Base-by-base conservation (phyloP, 352 stramenopile genomes). In the Phytophthora pinifolia region DNA sequence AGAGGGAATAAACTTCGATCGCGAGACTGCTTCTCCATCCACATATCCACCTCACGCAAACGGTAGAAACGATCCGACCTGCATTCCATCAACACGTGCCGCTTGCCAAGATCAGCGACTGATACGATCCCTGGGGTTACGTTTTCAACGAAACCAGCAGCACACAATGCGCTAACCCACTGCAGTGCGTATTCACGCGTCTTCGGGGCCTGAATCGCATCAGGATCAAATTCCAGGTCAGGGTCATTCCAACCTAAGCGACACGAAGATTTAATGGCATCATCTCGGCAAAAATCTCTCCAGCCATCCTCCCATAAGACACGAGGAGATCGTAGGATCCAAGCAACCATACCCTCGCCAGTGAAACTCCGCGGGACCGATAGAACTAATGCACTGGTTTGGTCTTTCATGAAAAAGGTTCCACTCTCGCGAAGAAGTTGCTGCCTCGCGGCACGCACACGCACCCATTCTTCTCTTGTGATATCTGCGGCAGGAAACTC, bases 141-240 rank as follows among this genome's bases (percentile, higher is more conserved):
- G 39, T 80, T 76, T 42, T 90, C 77, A 14, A 90, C 65, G 46
- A 72, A 87, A 0, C 80, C 80, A 31, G 74, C 77, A 27, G 83
- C 80, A 35, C 65, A 72, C 7, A 90, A 50, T 4, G 74, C 69
- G 34, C 70, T 86, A 13, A 90, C 41, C 80, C 80, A 90, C 15
- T 84, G 46, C 25, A 84, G 45, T 4, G 56, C 74, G 4, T 75
- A 57, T 4, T 55, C 58, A 9, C 46, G 50, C 1, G 50, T 58
- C 17, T 38, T 46, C 0, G 80, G 80, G 7, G 72, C 60, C 33
- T 82, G 70, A 13, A 88, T 76, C 6, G 77, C 73, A 30, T 88
- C 76, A 1, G 67, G 59, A 44, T 89, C 72, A n/a, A 63, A 44
- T 1, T 56, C 29, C 35, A 78, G 57, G 7, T 58, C 50, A 0